Percentiles rank a stretch among this genome's conserved stretches.
Conservation (phyloP, 257 asterid species). For the Jaltomata sinuosa region DNA sequence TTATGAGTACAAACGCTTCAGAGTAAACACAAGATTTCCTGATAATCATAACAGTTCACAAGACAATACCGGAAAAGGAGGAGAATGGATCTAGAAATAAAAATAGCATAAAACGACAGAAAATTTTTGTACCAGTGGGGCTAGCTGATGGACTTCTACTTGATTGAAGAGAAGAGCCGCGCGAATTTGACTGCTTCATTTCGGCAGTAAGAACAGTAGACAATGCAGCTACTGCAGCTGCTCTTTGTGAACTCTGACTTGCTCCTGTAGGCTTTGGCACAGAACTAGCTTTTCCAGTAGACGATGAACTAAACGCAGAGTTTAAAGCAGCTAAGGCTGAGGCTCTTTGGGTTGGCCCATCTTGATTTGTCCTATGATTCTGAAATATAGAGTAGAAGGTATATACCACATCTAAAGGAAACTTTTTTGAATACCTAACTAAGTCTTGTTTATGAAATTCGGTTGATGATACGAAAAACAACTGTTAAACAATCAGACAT, state of each 20-base stretch:
- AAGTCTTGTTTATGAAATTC: not conserved
- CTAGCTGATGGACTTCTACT: conserved; percentile 53
- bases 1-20: not conserved
- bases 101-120: not conserved
- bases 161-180: conserved; percentile 52
- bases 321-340: conserved; percentile 96
- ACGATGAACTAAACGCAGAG: conserved; percentile 67
- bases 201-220: conserved; percentile 76
- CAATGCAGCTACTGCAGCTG: conserved; percentile 97
- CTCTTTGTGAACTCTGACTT: conserved; percentile 69
- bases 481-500: not conserved
- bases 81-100: not conserved
- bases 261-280: conserved; percentile 37
- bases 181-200: conserved; percentile 47
- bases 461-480: not conserved
- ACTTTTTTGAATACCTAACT: not conserved
- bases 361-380: conserved; percentile 49
- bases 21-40: not conserved
- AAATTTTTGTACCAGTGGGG: conserved; percentile 40
- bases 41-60: not conserved
- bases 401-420: not conserved
- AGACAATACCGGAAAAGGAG: not conserved
- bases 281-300: conserved; percentile 38
- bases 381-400: not conserved
- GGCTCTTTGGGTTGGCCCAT: conserved; percentile 94